Base-by-base conservation (phyloP, 2,329 filamentous ascomycete genomes). In the Tolypocladium sp. region DNA sequence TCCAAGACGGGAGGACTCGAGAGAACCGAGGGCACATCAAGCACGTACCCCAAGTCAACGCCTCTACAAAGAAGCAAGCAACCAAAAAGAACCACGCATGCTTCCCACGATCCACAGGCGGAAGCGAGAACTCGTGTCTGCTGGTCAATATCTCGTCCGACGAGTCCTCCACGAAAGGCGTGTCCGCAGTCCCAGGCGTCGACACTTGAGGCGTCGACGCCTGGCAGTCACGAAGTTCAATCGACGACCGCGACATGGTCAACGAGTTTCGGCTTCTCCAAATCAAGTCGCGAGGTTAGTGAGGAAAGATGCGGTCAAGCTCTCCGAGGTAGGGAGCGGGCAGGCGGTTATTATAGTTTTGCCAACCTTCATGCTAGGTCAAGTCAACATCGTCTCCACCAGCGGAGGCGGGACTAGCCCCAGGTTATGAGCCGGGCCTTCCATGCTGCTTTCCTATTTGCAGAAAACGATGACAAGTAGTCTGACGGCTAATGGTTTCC, bases 51-150 rank as follows among this genome's bases (percentile, higher is more conserved):
- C 71, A 73, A 7, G 70, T 71, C 15, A 73, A 57, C 15, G 70
- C 70, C 57, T 73, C 71, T 49, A 71, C 61, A 37, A 68, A 63
- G 55, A 71, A 72, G 25, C 68, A 65, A 15, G 71, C 70, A 0
- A 65, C 64, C 6, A 73, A 55, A 42, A 73, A 73, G 10, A 73
- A 57, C 69, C 70, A 73, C 0, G 71, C 71, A 59, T 72, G 67
- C 58, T 68, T 73, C 3, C 71, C 71, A 0, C 65, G 60, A 54
- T 73, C 71, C 3, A 68, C 70, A 0, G 66, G 67, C 8, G 70
- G 69, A 8, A 73, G 57, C 17, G 59, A 67, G 27, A 62, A 64
- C 30, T 63, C 63, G 20, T 62, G 38, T 9, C 55, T 44, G 9
- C 42, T 35, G 2, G 9, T 7, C 41, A 30, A 7, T 27, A 2